Base-by-base conservation (phyloP, 2,329 filamentous ascomycete genomes). In the Epichloe elymi region DNA sequence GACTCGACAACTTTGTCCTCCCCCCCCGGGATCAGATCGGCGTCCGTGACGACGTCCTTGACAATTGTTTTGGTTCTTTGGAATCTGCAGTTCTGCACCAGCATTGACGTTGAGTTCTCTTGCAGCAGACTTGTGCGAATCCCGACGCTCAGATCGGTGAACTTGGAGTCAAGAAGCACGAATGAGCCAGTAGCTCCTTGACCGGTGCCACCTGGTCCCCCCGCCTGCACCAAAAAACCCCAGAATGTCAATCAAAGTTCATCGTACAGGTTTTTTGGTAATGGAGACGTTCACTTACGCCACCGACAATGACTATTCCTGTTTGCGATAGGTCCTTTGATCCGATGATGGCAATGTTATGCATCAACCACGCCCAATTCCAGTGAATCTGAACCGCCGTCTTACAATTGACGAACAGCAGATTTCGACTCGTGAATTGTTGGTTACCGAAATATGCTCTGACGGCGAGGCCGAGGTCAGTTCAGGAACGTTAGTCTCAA, bases 281-380 rank as follows among this genome's bases (percentile, higher is more conserved):
- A 15, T 38, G 10, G 11, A 39, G 10, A 17, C 37, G 17, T 30
- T 17, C 15, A 39, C 37, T 39, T 39, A 39, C 45, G 11, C 44
- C 35, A n/a, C 45, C 45, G 3, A 49, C 30, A 2, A 38, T 48
- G 40, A 30, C 40, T 19, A 49, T 41, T 12, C 55, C 42, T 51
- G 50, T 26, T 48, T 50, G 23, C 26, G 51, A 52, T 20, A 49
- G 49, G 41, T 48, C 37, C 1, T 15, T 39, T 39, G 37, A 39
- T 39, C 37, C 37, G 37, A 39, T 40, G 19, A 60, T 58, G 33
- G 66, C 84, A 50, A 87, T 68, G 15, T 81, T 84, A 39, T 85
- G 83, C 70, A 86, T 83, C 79, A 78, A 82, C 38, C 38, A 39
- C n/a, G 37, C 78, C 84, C 84, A 88, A 65, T 85, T 77, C 84